Conservation (phyloP, 2,329 filamentous ascomycete species). For the Didymella lethalis region DNA sequence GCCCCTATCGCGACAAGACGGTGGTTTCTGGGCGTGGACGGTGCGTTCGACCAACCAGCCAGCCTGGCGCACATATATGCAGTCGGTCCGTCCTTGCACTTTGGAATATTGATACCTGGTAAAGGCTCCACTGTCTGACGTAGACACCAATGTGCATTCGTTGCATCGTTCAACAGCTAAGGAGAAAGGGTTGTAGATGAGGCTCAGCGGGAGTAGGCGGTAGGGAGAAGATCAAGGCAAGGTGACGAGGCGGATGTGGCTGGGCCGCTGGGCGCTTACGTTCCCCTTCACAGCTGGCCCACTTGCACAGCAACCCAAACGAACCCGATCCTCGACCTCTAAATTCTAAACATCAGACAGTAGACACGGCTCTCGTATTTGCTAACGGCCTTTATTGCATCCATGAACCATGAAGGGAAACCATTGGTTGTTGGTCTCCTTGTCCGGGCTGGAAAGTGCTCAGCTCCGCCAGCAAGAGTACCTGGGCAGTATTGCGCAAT, state of each 20-base stretch:
- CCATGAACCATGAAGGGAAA: background rate
- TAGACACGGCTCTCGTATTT: constrained; percentile 2
- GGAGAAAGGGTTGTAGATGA: constrained; percentile 11
- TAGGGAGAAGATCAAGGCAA: constrained; percentile 12
- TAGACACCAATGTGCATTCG: constrained; percentile 5
- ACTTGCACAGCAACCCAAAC: background rate
- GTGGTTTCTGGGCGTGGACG: constrained; percentile 4
- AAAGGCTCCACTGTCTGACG: constrained; percentile 16
- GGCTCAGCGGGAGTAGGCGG: constrained; percentile 17
- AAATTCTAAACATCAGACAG: background rate
- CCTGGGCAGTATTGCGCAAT: background rate
- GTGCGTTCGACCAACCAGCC: constrained; percentile 11
- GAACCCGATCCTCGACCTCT: constrained; percentile 3
- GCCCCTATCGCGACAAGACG: constrained; percentile 10
- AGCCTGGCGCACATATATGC: constrained; percentile 2
- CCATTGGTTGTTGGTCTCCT: background rate
- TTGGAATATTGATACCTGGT: constrained; percentile 1
- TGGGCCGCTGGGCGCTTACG: constrained; percentile 3
- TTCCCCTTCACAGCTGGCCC: constrained; percentile 7
- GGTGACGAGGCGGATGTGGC: constrained; percentile 22
- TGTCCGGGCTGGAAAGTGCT: background rate
- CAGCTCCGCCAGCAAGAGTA: background rate
- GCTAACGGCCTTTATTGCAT: background rate
- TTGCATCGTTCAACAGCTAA: constrained; percentile 11
- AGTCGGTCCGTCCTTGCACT: constrained; percentile 7